A percentile compares a stretch with the other conserved stretches of the same genome.
These are phyloP conservation scores for Paraleonurus japonicus DNA, from an alignment of 257 asterid species.

Conservation along the genomic window DNA sequence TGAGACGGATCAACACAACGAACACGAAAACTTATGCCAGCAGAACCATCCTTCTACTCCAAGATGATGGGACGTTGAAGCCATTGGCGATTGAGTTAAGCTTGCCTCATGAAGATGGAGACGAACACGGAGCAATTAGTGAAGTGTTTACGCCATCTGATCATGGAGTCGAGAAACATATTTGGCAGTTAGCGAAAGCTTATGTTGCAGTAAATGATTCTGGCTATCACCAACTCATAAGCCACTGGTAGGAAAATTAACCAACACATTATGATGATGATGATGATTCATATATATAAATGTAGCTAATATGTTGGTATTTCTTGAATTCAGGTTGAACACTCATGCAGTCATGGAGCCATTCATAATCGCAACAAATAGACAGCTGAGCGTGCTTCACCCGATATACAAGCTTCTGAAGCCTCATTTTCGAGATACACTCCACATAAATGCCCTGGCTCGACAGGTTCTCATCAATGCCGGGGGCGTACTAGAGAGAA, in stretches of 20 bases:
- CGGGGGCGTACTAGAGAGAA: slow-evolving; percentile 74
- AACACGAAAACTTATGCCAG: slow-evolving; percentile 73
- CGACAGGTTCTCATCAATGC: slow-evolving; percentile 83
- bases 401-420: slow-evolving; percentile 86
- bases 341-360: slow-evolving; percentile 98
- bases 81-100: slow-evolving; percentile 92
- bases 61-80: slow-evolving; percentile 72
- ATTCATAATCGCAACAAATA: slow-evolving; percentile 66
- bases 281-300: background rate
- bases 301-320: background rate
- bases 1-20: slow-evolving; percentile 63
- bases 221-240: slow-evolving; percentile 88
- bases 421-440: slow-evolving; percentile 89
- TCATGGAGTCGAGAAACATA: slow-evolving; percentile 50
- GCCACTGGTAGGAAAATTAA: slow-evolving; percentile 73
- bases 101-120: slow-evolving; percentile 69
- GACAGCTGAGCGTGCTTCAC: slow-evolving; percentile 78
- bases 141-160: slow-evolving; percentile 70
- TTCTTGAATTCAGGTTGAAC: slow-evolving; percentile 62
- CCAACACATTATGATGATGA: background rate
- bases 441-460: slow-evolving; percentile 82
- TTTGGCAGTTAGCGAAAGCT: slow-evolving; percentile 98
- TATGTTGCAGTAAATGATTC: slow-evolving; percentile 89
- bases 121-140: slow-evolving; percentile 53
- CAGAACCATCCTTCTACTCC: slow-evolving; percentile 78